Conservation (phyloP, 139 green algal genomes). For the Eudorina sp. region DNA sequence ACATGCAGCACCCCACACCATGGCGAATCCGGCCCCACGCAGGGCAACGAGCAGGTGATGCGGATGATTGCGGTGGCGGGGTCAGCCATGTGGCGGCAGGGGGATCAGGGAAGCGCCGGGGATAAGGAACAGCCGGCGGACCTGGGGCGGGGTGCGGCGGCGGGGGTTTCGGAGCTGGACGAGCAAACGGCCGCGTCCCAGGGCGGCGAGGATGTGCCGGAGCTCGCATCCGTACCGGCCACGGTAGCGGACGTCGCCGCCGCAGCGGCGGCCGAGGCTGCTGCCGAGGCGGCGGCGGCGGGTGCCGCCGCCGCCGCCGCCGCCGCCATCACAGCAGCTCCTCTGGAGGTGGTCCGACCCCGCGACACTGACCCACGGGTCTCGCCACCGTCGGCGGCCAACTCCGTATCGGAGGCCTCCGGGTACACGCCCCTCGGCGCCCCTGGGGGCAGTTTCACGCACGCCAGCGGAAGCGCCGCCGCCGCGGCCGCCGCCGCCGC, state of each 20-base stretch:
- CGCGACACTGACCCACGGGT: no score
- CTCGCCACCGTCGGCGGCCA: not conserved
- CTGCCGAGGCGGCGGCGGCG: not conserved
- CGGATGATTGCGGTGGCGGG: constrained; percentile 1
- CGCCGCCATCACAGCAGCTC: no score
- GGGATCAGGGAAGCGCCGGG: not conserved
- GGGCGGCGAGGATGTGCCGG: no score
- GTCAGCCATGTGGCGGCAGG: not conserved
- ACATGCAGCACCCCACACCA: no score
- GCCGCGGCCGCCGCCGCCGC: not conserved
- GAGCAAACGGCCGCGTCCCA: no score
- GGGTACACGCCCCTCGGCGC: not conserved
- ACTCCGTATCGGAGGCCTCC: not conserved
- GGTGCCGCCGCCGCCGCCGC: not conserved
- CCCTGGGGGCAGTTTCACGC: not conserved
- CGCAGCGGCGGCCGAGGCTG: not conserved
- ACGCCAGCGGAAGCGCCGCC: not conserved
- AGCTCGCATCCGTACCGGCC: no score
- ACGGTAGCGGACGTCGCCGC: not conserved
- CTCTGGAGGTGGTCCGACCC: no score
- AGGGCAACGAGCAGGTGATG: constrained; percentile 45
- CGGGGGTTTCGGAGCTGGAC: not conserved
- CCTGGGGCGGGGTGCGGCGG: not conserved
- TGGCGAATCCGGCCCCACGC: no score
- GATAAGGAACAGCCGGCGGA: not conserved